These are phyloP conservation scores for Allomyces javanicus DNA, from an alignment of 192 early-diverging fungal genomes.

Conservation along the genomic window DNA sequence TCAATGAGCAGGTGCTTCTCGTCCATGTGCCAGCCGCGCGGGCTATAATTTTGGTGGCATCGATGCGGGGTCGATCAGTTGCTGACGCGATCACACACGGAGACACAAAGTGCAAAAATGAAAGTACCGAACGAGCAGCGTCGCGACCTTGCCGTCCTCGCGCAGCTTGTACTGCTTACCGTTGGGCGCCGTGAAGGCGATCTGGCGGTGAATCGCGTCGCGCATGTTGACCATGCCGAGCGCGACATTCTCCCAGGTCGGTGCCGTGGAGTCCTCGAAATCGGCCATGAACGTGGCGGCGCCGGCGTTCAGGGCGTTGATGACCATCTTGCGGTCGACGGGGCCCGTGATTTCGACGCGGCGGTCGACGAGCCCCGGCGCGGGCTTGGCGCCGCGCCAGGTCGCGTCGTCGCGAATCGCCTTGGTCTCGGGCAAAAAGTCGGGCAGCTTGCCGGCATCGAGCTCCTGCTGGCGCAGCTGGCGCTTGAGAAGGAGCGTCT, in stretches of 20 bases:
- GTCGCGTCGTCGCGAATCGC: constrained; percentile 72
- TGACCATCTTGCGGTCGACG: constrained; percentile 98
- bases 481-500: constrained; percentile 63
- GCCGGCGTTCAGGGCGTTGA: constrained; percentile 92
- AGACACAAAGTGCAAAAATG: constrained; percentile 2
- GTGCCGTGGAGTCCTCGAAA: constrained; percentile 96
- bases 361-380: constrained; percentile 74
- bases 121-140: constrained; percentile 61
- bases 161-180: constrained; percentile 89
- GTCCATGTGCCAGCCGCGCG: constrained; percentile 97
- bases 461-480: constrained; percentile 55
- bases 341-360: constrained; percentile 96
- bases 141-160: constrained; percentile 73
- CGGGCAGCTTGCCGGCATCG: constrained; percentile 62
- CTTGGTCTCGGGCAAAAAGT: constrained; percentile 82
- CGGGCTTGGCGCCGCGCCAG: constrained; percentile 75
- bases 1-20: constrained; percentile 89
- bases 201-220: constrained; percentile 74
- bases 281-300: constrained; percentile 95
- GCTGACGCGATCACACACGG: background rate
- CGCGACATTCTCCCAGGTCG: constrained; percentile 87
- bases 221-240: constrained; percentile 84
- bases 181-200: constrained; percentile 67
- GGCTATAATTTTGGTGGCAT: constrained; percentile 19
- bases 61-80: no score